Evolutionary conservation across 768 basidiomycete genomes (phyloP).

Genomic region (Tricholoma sp.): DNA sequence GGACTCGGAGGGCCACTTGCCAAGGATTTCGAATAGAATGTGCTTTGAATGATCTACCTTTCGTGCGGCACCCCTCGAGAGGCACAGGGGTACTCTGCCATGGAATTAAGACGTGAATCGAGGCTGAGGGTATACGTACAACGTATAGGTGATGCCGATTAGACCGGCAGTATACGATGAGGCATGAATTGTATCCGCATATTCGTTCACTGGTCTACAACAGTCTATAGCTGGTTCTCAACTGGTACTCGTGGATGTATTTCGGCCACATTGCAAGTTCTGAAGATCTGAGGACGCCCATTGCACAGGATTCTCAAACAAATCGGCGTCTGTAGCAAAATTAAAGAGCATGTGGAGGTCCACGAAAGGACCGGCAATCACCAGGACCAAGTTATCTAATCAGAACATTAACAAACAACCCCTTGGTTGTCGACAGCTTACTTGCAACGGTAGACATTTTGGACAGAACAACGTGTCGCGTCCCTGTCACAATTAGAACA

Average conservation of each 20-base stretch:
- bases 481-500: constrained; percentile 9
- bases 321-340: neutral
- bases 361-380: too few species aligned
- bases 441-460: neutral
- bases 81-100: neutral
- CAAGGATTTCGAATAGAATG: neutral
- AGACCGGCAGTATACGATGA: neutral
- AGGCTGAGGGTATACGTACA: too few species aligned
- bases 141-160: neutral
- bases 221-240: too few species aligned
- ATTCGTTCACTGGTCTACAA: too few species aligned
- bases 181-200: too few species aligned
- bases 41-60: neutral
- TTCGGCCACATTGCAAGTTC: too few species aligned
- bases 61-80: neutral
- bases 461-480: constrained; percentile 15
- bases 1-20: too few species aligned
- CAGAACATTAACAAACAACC: too few species aligned
- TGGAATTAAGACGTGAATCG: neutral
- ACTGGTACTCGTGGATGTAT: too few species aligned
- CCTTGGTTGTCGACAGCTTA: too few species aligned
- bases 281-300: too few species aligned
- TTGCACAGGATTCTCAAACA: neutral
- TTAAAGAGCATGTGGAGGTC: too few species aligned
- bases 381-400: neutral